These are phyloP conservation scores for Brassica hybrid DNA, from an alignment of 441 rosid species.

Conservation along the genomic window DNA sequence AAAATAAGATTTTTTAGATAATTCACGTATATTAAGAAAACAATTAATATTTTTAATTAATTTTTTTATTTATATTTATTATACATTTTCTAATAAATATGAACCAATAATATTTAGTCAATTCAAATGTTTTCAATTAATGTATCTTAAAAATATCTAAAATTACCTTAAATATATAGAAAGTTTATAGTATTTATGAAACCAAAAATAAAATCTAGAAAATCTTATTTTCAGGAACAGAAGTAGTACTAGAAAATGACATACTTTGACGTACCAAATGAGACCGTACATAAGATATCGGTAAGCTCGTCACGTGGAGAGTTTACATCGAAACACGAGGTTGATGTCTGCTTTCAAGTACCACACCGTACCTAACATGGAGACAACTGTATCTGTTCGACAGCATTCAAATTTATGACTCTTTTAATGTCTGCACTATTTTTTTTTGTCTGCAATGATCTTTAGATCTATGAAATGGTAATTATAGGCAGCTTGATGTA, in stretches of 20 bases:
- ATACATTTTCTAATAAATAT: too few relatives aligned
- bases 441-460: slow-evolving; percentile 14
- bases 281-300: slow-evolving; percentile 37
- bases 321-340: slow-evolving; percentile 34
- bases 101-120: too few relatives aligned
- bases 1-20: too few relatives aligned
- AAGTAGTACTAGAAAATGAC: slow-evolving; percentile 3
- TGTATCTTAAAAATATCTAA: too few relatives aligned
- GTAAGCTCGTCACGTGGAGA: slow-evolving; percentile 28
- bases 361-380: slow-evolving; percentile 44
- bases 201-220: too few relatives aligned
- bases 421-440: neutral
- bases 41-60: too few relatives aligned
- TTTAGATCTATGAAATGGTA: slow-evolving; percentile 24
- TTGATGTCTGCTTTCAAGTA: slow-evolving; percentile 36
- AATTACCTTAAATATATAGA: too few relatives aligned
- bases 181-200: too few relatives aligned
- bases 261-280: slow-evolving; percentile 28
- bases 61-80: too few relatives aligned
- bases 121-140: too few relatives aligned
- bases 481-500: neutral
- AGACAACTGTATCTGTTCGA: slow-evolving; percentile 41
- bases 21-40: too few relatives aligned
- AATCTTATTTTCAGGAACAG: too few relatives aligned
- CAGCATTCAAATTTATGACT: slow-evolving; percentile 32